Evolutionary conservation across 2,329 filamentous ascomycete species (phyloP), one percentile per base, ranked within the genome.

Genomic region (Fusarium transvaalense): DNA sequence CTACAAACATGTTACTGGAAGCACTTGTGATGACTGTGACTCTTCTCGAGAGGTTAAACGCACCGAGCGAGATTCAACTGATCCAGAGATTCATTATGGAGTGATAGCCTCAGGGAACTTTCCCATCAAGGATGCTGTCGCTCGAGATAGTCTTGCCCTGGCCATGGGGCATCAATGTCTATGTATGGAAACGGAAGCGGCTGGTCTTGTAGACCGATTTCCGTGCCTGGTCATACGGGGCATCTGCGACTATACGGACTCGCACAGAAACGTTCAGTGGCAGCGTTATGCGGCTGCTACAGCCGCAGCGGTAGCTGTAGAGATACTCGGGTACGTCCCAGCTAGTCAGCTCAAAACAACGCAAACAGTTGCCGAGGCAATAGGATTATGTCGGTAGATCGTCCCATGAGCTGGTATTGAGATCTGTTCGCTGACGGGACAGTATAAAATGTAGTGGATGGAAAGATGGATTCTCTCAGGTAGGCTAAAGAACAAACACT

Each of bases 281-380:
- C 60, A 61, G 1, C 25, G 41, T 1, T 61, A 62, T 14, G 56
- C 56, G 0, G 19, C 56, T 6, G 55, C 53, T 2, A 59, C 50
- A 0, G 56, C 50, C 6, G 32, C 50, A 0, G 50, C 50, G 14
- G 56, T 45, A 7, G 32, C 39, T 0, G 32, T 8, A 1, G 56
- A 59, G 3, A 15, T 71, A 31, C 10, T 54, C 2, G 3, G 21
- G 3, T 3, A 45, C n/a, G 50, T 43, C n/a, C 43, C 45, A 3
- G 29, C 10, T 7, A 23, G 79, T 64, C 75, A 90, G 86, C 19
- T 90, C 77, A 78, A 81, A 88, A 5, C 88, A 86, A 75, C 91
- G 86, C 86, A 86, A 89, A 10, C 88, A 73, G 62, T 88, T 89
- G 23, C 46, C 12, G 14, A 67, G 10, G 14, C 15, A 15, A 3